A percentile compares a stretch with the other conserved stretches of the same genome.
Evolutionary conservation across 2,329 filamentous ascomycete genomes (phyloP).

Genomic region (Tolypocladium endophyticum): DNA sequence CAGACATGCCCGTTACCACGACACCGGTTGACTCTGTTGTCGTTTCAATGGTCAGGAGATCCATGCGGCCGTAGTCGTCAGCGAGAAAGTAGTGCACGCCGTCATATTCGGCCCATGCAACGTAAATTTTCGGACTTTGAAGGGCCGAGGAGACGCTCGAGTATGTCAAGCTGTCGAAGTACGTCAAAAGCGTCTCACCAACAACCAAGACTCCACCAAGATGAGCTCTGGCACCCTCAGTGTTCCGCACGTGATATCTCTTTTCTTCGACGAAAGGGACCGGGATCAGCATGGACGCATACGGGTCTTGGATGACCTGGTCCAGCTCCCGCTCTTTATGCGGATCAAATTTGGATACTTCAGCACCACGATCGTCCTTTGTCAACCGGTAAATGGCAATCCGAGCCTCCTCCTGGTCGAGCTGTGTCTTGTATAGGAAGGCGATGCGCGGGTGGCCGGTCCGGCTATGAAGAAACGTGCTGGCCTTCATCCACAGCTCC

Average conservation of each 20-base stretch:
- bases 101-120: slow-evolving; percentile 84
- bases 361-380: slow-evolving; percentile 44
- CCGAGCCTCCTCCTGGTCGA: slow-evolving; percentile 41
- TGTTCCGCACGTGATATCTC: slow-evolving; percentile 49
- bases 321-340: slow-evolving; percentile 44
- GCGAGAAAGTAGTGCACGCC: slow-evolving; percentile 75
- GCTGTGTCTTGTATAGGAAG: slow-evolving; percentile 44
- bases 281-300: slow-evolving; percentile 51
- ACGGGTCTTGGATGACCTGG: slow-evolving; percentile 41
- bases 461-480: slow-evolving; percentile 46
- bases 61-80: slow-evolving; percentile 81
- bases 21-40: slow-evolving; percentile 52
- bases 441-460: slow-evolving; percentile 48
- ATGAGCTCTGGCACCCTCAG: slow-evolving; percentile 41
- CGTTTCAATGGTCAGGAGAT: slow-evolving; percentile 70
- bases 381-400: slow-evolving; percentile 51
- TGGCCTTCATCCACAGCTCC: slow-evolving; percentile 49
- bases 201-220: slow-evolving; percentile 63
- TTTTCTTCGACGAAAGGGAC: slow-evolving; percentile 48
- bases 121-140: slow-evolving; percentile 70
- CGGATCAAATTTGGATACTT: slow-evolving; percentile 44
- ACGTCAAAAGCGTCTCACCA: slow-evolving; percentile 72
- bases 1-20: slow-evolving; percentile 61
- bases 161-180: slow-evolving; percentile 70
- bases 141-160: slow-evolving; percentile 54